A percentile compares a stretch with the other conserved stretches of the same genome.
Evolutionary conservation across 2,329 filamentous ascomycete genomes (phyloP).

Genomic region (Xylariaceae sp.): DNA sequence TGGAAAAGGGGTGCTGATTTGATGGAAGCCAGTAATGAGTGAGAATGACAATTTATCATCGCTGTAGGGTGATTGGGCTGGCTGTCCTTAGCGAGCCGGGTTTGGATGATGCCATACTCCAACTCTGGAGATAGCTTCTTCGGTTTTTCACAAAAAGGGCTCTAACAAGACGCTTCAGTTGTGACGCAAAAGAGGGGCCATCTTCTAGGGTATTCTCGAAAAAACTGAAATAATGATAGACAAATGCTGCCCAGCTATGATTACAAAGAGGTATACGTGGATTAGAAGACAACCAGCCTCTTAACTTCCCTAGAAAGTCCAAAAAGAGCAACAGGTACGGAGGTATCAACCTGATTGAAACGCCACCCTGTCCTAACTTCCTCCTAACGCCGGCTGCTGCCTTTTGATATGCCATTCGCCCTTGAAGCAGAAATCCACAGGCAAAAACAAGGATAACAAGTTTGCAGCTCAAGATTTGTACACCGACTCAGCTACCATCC

Average conservation of each 20-base stretch:
- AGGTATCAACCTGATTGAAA: constrained; percentile 18
- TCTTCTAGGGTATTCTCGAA: not conserved
- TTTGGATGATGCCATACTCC: too few relatives aligned
- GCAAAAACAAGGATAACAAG: not conserved
- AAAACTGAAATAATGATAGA: constrained; percentile 1
- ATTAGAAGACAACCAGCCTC: not conserved
- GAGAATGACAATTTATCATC: too few relatives aligned
- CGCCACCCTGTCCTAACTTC: constrained; percentile 10
- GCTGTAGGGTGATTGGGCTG: too few relatives aligned
- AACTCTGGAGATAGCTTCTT: too few relatives aligned
- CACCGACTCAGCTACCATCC: not conserved
- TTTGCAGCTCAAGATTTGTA: not conserved
- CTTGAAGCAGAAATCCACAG: not conserved
- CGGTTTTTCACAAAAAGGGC: too few relatives aligned
- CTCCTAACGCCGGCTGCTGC: constrained; percentile 15
- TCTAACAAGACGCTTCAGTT: too few relatives aligned
- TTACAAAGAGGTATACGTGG: constrained; percentile 22
- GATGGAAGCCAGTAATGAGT: too few relatives aligned
- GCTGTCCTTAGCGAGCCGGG: too few relatives aligned
- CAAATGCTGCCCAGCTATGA: constrained; percentile 20
- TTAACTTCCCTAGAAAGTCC: not conserved
- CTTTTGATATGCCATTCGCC: constrained; percentile 8
- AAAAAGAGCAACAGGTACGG: constrained; percentile 1
- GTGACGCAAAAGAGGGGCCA: not conserved
- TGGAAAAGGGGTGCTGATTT: too few relatives aligned